Conservation (phyloP, 2,329 filamentous ascomycete genomes). For the Talaromyces sp. region DNA sequence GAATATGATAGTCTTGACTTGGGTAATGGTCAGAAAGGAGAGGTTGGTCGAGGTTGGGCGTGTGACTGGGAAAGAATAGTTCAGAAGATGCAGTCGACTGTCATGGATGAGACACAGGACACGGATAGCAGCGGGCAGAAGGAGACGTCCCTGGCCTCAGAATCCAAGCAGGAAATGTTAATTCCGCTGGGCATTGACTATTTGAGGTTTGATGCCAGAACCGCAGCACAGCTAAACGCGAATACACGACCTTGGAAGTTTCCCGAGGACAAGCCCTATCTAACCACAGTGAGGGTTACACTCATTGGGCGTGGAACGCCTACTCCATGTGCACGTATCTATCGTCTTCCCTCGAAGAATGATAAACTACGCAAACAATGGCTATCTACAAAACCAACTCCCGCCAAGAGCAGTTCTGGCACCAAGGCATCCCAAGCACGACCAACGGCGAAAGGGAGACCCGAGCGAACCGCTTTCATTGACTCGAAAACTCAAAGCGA, state of each 20-base stretch:
- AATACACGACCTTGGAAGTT: slow-evolving; percentile 3
- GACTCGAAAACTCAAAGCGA: slow-evolving; percentile 16
- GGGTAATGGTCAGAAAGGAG: slow-evolving; percentile 68
- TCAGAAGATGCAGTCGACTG: slow-evolving; percentile 18
- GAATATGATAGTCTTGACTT: slow-evolving; percentile 71
- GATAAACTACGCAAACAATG: slow-evolving; percentile 61
- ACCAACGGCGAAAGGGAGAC: not conserved
- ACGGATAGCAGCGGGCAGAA: not conserved
- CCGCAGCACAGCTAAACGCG: slow-evolving; percentile 2
- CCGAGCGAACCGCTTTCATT: slow-evolving; percentile 16
- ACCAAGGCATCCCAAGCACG: not conserved
- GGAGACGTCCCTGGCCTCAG: not conserved
- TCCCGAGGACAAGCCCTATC: slow-evolving; percentile 22
- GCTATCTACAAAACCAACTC: slow-evolving; percentile 47
- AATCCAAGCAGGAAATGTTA: slow-evolving; percentile 3
- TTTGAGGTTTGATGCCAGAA: slow-evolving; percentile 28
- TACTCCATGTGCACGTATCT: slow-evolving; percentile 70
- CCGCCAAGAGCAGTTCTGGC: not conserved
- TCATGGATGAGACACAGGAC: slow-evolving; percentile 11
- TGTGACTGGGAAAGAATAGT: slow-evolving; percentile 79
- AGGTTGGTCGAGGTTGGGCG: slow-evolving; percentile 73
- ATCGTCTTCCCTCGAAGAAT: slow-evolving; percentile 64
- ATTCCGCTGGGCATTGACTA: slow-evolving; percentile 35
- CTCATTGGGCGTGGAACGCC: slow-evolving; percentile 67
- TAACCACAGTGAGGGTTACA: slow-evolving; percentile 61